Base-by-base conservation (phyloP, 495 filamentous ascomycete genomes). In the Xylaria castorea region DNA sequence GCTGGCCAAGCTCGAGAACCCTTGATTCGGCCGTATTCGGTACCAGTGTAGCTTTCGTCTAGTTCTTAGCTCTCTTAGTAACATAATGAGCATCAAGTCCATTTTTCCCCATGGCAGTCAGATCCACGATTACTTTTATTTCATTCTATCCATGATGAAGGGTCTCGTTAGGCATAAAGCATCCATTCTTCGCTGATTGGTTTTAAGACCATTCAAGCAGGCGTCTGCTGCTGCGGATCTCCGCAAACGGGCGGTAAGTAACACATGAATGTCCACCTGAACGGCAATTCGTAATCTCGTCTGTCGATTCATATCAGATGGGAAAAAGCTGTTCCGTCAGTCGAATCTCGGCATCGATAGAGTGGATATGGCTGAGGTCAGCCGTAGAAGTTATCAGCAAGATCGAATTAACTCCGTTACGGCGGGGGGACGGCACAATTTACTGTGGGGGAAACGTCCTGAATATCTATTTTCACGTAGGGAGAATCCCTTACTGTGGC, bases 11-110 rank as follows among this genome's bases (percentile, higher is more conserved):
- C 16, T 67, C 18, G 44, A 67, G 42, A 27, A 42, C 20, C 61
- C 61, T 25, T 63, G 61, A 63, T 40, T 25, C 85, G 70, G 84
- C 85, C 1, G 80, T 82, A 51, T 11, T 11, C 5, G 12, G 53
- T 3, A 25, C 25, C 18, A 51, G 78, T 80, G 57, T 30, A 44
- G 58, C 58, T 22, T 38, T 32, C 55, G 30, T 42, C 32, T 61
- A 61, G 34, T 62, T 40, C 34, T 38, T 61, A n/a, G 34, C 34
- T 38, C 34, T 61, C 34, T 25, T 62, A 34, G 32, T 61, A 61
- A 8, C 25, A n/a, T 0, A 20, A 61, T 38, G 58, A 61, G 58
- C n/a, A n/a, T 38, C 18, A 18, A 34, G 6, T 32, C 34, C 32
- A 34, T 61, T 61, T 11, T 32, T 57, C 18, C 12, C 22, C 22